Evolutionary conservation across 495 filamentous ascomycete species (phyloP).

Genomic region (Lasiosphaeris hirsuta): DNA sequence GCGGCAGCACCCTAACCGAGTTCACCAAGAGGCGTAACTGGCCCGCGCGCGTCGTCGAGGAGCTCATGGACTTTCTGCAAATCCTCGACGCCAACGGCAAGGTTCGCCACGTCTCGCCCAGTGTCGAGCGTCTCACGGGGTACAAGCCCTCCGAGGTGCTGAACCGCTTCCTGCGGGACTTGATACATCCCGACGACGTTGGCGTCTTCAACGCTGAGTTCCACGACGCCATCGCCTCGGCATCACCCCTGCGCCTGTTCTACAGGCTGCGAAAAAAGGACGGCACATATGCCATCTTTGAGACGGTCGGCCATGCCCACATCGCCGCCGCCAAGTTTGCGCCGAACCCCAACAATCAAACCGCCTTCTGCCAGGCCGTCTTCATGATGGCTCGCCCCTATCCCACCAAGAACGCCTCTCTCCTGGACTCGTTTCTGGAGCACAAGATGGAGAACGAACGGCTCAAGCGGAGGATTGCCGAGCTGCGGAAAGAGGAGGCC

Average conservation of each 20-base stretch:
- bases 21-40: slow-evolving; percentile 85
- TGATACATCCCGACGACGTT: slow-evolving; percentile 86
- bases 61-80: slow-evolving; percentile 84
- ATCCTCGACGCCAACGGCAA: slow-evolving; percentile 81
- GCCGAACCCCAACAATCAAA: slow-evolving; percentile 59
- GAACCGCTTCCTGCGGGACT: slow-evolving; percentile 69
- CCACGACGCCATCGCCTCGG: slow-evolving; percentile 84
- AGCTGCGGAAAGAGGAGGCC: slow-evolving; percentile 80
- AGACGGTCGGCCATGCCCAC: slow-evolving; percentile 89
- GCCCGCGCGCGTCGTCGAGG: slow-evolving; percentile 83
- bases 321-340: slow-evolving; percentile 64
- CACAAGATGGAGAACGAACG: slow-evolving; percentile 98
- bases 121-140: slow-evolving; percentile 72
- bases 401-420: slow-evolving; percentile 76
- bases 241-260: slow-evolving; percentile 77
- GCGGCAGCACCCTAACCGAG: slow-evolving; percentile 68
- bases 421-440: slow-evolving; percentile 92
- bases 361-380: slow-evolving; percentile 77
- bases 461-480: slow-evolving; percentile 74
- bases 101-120: slow-evolving; percentile 81
- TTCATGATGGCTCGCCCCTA: slow-evolving; percentile 94
- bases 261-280: slow-evolving; percentile 81
- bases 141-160: slow-evolving; percentile 66
- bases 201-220: slow-evolving; percentile 82
- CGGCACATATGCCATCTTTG: slow-evolving; percentile 73